phyloP scores from a whole-genome alignment of 169 alveolate species.

The Plasmodium malariae region DNA sequence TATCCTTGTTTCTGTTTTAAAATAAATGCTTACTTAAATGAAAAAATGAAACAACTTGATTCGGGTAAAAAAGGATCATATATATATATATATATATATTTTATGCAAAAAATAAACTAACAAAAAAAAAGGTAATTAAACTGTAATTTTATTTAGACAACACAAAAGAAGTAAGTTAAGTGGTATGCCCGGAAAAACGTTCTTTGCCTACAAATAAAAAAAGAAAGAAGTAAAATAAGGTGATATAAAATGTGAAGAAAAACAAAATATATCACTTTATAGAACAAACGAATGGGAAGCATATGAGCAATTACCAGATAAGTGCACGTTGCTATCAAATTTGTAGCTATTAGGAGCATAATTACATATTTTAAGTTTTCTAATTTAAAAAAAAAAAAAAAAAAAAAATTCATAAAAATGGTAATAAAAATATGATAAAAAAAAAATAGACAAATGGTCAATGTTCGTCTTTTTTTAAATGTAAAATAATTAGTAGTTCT shows the following conservation, averaged over 20 bases:
- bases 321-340: slow-evolving; percentile 59
- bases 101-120: not conserved
- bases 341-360: slow-evolving; percentile 31
- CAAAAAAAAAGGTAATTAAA: slow-evolving; percentile 16
- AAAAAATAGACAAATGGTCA: too few relatives aligned
- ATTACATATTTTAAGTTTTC: slow-evolving; percentile 48
- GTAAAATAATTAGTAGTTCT: not conserved
- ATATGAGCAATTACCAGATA: slow-evolving; percentile 36
- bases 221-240: not conserved
- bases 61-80: too few relatives aligned
- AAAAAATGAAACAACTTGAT: too few relatives aligned
- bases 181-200: slow-evolving; percentile 52
- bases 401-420: not conserved
- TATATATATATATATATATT: slow-evolving; percentile 5
- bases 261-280: not conserved
- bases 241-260: not conserved
- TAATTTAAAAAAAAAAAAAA: slow-evolving; percentile 24
- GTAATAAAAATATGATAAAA: not conserved
- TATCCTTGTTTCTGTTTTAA: slow-evolving; percentile 4
- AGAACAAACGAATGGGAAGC: not conserved
- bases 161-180: slow-evolving; percentile 50
- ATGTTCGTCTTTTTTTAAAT: not conserved
- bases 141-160: slow-evolving; percentile 34
- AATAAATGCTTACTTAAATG: too few relatives aligned
- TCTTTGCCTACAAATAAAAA: slow-evolving; percentile 19